Conservation (phyloP, 2,329 filamentous ascomycete genomes). For the Cordyceps farinosa region DNA sequence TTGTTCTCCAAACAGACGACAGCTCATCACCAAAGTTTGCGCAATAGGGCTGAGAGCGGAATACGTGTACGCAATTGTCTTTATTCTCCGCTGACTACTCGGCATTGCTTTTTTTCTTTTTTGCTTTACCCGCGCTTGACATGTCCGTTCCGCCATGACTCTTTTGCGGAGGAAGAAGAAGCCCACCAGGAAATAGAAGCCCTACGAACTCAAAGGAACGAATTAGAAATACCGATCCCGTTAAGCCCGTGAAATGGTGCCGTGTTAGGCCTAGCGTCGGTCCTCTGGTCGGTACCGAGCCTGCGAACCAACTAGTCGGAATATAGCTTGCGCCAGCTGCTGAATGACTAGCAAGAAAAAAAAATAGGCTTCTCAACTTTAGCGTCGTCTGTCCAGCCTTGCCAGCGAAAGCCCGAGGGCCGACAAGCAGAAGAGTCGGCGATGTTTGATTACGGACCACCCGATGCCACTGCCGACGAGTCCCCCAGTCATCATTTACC, state of each 20-base stretch:
- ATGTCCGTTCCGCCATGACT: constrained; percentile 5
- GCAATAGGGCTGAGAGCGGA: constrained; percentile 3
- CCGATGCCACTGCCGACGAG: no score
- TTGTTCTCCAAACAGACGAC: background rate
- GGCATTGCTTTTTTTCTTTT: background rate
- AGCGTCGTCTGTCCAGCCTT: background rate
- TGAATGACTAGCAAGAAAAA: background rate
- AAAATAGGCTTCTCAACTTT: background rate
- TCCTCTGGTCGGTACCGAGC: background rate
- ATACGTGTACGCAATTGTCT: background rate
- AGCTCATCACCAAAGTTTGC: no score
- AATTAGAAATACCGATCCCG: background rate
- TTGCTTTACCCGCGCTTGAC: background rate
- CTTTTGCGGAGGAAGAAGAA: background rate
- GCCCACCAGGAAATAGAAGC: background rate
- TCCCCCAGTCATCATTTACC: no score
- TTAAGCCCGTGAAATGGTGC: background rate
- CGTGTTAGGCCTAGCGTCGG: constrained; percentile 7
- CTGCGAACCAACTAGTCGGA: background rate
- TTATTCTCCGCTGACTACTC: background rate
- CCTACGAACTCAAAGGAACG: background rate
- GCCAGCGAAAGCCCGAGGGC: no score
- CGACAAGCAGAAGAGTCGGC: no score
- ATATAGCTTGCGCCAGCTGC: background rate
- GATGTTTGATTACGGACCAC: no score